Conservation (phyloP, 2,329 filamentous ascomycete species). For the Ophiosphaerella herpotricha region DNA sequence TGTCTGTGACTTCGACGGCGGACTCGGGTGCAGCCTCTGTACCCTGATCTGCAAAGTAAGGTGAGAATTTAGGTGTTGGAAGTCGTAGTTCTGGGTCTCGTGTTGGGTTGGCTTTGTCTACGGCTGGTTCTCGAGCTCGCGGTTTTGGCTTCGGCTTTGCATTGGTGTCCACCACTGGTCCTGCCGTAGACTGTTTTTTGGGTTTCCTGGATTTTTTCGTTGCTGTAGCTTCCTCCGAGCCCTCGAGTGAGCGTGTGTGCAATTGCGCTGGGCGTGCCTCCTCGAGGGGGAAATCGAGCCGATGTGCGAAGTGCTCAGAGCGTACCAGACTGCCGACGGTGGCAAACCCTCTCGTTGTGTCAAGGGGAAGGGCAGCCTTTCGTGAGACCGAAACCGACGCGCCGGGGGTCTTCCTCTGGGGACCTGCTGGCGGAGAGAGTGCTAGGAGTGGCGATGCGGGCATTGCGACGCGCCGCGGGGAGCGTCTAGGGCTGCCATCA, state of each 20-base stretch:
- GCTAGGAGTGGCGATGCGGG: constrained; percentile 25
- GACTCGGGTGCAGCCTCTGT: constrained; percentile 5
- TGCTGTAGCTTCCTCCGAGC: background rate
- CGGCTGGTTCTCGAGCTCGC: constrained; percentile 25
- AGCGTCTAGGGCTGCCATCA: constrained; percentile 12
- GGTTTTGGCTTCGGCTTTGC: constrained; percentile 30
- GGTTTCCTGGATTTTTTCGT: constrained; percentile 16
- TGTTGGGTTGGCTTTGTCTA: constrained; percentile 15
- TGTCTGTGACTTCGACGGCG: constrained; percentile 5
- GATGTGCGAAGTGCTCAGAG: constrained; percentile 32
- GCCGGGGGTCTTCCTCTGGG: constrained; percentile 17
- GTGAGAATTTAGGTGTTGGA: constrained; percentile 24
- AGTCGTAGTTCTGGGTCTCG: constrained; percentile 19
- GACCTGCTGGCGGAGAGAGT: constrained; percentile 27
- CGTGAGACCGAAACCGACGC: constrained; percentile 36
- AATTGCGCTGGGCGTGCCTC: constrained; percentile 9
- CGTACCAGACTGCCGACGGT: constrained; percentile 40
- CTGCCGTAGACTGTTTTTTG: constrained; percentile 19
- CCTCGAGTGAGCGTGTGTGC: constrained; percentile 2
- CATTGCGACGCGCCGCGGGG: constrained; percentile 38
- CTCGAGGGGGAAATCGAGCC: constrained; percentile 13
- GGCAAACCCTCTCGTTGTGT: constrained; percentile 37
- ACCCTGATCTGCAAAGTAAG: constrained; percentile 21
- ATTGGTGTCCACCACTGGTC: constrained; percentile 6
- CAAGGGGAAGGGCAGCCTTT: constrained; percentile 31